These are phyloP conservation scores for Yarrowia sp. DNA, from an alignment of 805 yeast genomes.

Conservation along the genomic window DNA sequence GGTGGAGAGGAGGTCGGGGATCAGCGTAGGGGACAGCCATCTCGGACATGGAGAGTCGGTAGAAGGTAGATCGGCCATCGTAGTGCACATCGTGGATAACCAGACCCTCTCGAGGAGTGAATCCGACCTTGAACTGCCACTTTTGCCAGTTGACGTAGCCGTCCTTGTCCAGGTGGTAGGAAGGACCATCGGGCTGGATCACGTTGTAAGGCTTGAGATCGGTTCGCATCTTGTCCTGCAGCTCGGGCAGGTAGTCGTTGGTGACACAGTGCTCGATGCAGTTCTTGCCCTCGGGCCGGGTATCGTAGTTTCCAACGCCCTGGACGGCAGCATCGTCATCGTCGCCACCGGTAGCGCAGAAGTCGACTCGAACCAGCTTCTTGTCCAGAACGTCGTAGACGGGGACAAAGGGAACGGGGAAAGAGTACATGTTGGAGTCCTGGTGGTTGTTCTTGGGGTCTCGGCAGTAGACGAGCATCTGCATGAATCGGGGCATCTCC, in stretches of 20 bases:
- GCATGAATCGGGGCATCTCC: constrained; percentile 54
- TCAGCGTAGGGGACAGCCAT: constrained; percentile 92
- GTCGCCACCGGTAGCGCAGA: constrained; percentile 74
- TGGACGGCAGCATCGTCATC: constrained; percentile 61
- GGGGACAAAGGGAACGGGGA: constrained; percentile 78
- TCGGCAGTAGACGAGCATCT: constrained; percentile 79
- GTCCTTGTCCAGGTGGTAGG: constrained; percentile 60
- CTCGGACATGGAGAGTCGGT: constrained; percentile 76
- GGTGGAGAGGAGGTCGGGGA: constrained; percentile 81
- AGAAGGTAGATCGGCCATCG: constrained; percentile 77
- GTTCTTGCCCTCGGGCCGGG: constrained; percentile 65
- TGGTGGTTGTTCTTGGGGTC: constrained; percentile 58
- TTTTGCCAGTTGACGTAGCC: constrained; percentile 78
- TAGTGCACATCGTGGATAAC: constrained; percentile 74
- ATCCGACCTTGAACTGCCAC: constrained; percentile 77
- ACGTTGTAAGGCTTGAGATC: constrained; percentile 74
- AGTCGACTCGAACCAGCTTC: constrained; percentile 75
- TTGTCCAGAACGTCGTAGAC: constrained; percentile 69
- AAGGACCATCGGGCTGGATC: constrained; percentile 88
- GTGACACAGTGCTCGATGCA: constrained; percentile 75
- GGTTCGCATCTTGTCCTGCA: constrained; percentile 51
- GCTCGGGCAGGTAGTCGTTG: constrained; percentile 55
- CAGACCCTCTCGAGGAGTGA: constrained; percentile 80
- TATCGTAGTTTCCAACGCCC: constrained; percentile 46
- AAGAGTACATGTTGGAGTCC: constrained; percentile 56